Conservation (phyloP, 345 rosid genomes). For the Eucalyptus urophylla region DNA sequence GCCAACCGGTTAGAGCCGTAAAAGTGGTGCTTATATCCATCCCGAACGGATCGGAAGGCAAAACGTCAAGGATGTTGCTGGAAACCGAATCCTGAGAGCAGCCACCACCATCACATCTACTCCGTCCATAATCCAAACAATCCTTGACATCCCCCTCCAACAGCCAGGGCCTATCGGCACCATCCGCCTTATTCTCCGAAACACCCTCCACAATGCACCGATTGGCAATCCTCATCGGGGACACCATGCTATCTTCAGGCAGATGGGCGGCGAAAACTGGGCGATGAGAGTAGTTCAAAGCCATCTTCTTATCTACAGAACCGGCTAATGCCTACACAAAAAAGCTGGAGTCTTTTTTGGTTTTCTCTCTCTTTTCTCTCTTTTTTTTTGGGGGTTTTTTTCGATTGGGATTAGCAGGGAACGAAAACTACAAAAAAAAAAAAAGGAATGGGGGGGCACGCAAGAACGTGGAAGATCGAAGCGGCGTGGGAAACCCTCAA, state of each 20-base stretch:
- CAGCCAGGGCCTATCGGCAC: constrained; percentile 20
- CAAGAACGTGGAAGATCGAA: background rate
- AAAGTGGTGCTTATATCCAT: constrained; percentile 79
- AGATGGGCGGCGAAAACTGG: constrained; percentile 46
- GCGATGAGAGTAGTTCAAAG: constrained; percentile 80
- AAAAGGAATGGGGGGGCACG: background rate
- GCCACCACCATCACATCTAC: constrained; percentile 24
- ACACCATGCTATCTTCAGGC: constrained; percentile 55
- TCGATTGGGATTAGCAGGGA: background rate
- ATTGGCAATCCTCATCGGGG: constrained; percentile 57
- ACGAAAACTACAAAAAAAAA: background rate
- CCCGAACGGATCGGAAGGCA: constrained; percentile 94
- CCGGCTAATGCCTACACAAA: background rate
- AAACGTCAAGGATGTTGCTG: constrained; percentile 68
- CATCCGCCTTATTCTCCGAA: constrained; percentile 27
- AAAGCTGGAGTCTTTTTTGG: constrained; percentile 1
- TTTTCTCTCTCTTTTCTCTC: background rate
- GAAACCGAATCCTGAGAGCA: constrained; percentile 61
- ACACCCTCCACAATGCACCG: constrained; percentile 47
- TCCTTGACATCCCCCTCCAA: constrained; percentile 29
- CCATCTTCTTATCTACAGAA: constrained; percentile 28
- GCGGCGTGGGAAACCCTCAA: constrained; percentile 23
- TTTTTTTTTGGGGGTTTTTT: background rate
- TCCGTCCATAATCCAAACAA: constrained; percentile 56
- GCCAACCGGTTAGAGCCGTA: constrained; percentile 81